Base-by-base conservation (phyloP, 805 yeast species). In the Nakazawaea populi region DNA sequence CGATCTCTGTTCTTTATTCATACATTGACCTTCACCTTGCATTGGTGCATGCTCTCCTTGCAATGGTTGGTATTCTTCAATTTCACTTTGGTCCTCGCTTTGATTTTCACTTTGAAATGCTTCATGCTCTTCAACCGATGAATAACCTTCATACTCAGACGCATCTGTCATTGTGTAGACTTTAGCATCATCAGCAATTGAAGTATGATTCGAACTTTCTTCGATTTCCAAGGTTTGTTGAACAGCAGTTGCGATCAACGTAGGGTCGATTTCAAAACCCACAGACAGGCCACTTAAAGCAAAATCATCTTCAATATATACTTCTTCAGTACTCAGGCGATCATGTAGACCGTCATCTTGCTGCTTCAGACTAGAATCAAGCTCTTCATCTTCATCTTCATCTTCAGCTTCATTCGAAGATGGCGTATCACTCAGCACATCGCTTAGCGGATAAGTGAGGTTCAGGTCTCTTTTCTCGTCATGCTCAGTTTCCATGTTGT, bases 311-410 rank as follows among this genome's bases (percentile, higher is more conserved):
- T 42, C 48, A 18, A 24, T 42, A 12, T 18, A 44, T 24, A 14
- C 31, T 37, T 48, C 47, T 39, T 28, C 42, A 24, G 24, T 18
- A 18, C 24, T 18, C 24, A 18, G 24, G 24, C 24, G 24, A 18
- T 18, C 24, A 18, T 18, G 24, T 18, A 18, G 24, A 18, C 24
- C 24, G 24, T 18, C 24, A 18, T 18, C 24, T 18, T 18, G 24
- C 24, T 18, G 24, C 24, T 18, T 18, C 24, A 18, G 24, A 18
- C 24, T 18, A 18, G 53, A 45, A 4, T 40, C 44, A 39, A 56
- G 57, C 32, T 37, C 42, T 4, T 42, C 32, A 12, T 58, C 58
- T 37, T 53, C 53, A 24, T 46, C 54, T 10, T 36, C 30, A 24
- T 44, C 55, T 24, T 39, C 31, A 28, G 45, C 54, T 24, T 36